These are phyloP conservation scores for Nasturtium officinale DNA, from an alignment of 345 rosid genomes.

Conservation along the genomic window DNA sequence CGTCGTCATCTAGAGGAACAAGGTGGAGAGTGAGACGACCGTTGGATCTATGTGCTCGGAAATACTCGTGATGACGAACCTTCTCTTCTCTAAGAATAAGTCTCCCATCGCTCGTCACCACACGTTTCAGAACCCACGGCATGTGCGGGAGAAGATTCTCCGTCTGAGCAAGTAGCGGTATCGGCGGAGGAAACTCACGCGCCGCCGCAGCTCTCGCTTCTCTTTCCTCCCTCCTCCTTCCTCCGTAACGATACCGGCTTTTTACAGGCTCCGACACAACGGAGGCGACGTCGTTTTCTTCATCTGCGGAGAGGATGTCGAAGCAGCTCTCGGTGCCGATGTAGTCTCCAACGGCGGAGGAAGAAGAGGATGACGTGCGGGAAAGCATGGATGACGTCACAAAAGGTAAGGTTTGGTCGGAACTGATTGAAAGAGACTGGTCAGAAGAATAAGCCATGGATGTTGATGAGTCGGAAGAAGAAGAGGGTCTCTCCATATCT, in stretches of 20 bases:
- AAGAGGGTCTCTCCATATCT: slow-evolving; percentile 34
- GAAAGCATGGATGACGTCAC: slow-evolving; percentile 43
- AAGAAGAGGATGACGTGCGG: slow-evolving; percentile 41
- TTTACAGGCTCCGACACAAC: neutral
- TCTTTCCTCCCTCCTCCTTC: slow-evolving; percentile 43
- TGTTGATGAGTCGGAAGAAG: slow-evolving; percentile 33
- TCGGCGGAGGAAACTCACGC: slow-evolving; percentile 74
- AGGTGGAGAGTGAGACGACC: slow-evolving; percentile 78
- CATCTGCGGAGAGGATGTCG: slow-evolving; percentile 49
- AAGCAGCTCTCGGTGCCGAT: slow-evolving; percentile 82
- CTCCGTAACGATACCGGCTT: slow-evolving; percentile 33
- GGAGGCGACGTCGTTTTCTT: slow-evolving; percentile 9
- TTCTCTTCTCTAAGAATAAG: slow-evolving; percentile 65
- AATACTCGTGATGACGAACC: slow-evolving; percentile 67
- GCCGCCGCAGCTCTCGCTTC: slow-evolving; percentile 46
- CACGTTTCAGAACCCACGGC: slow-evolving; percentile 70
- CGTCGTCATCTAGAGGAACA: slow-evolving; percentile 51
- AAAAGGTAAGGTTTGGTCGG: slow-evolving; percentile 30
- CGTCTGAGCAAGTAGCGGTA: slow-evolving; percentile 60
- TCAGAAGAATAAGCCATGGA: slow-evolving; percentile 32
- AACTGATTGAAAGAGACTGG: slow-evolving; percentile 29
- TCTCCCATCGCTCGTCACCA: slow-evolving; percentile 68
- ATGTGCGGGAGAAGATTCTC: slow-evolving; percentile 53
- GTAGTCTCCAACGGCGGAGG: slow-evolving; percentile 59
- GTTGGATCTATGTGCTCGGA: slow-evolving; percentile 60